phyloP scores from a whole-genome alignment of 768 basidiomycete species.

The Suillus decipiens region DNA sequence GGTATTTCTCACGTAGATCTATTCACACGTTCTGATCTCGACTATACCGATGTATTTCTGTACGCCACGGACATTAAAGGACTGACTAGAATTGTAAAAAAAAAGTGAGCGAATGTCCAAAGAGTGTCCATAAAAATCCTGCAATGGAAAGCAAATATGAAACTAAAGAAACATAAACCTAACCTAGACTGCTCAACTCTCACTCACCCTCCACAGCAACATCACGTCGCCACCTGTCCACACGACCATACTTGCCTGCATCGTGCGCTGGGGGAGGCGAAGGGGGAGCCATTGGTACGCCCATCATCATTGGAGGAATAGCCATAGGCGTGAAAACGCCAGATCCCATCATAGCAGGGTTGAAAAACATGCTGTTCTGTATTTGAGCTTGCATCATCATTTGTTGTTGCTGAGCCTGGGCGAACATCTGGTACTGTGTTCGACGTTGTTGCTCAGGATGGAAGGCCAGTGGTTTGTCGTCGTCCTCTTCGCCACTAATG shows the following conservation, averaged over 20 bases:
- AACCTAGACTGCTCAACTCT: conserved; percentile 27
- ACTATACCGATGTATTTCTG: conserved; percentile 38
- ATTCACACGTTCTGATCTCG: conserved; percentile 31
- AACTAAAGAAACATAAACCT: conserved; percentile 14
- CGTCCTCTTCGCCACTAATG: conserved; percentile 51
- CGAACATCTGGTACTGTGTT: conserved; percentile 50
- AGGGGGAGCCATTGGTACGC: conserved; percentile 41
- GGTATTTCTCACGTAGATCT: conserved; percentile 41
- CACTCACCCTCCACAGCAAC: conserved; percentile 74
- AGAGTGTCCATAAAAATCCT: conserved; percentile 8
- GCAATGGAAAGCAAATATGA: conserved; percentile 16
- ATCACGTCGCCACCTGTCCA: conserved; percentile 81
- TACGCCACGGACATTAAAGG: conserved; percentile 36
- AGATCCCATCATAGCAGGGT: conserved; percentile 68
- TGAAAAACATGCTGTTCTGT: conserved; percentile 75
- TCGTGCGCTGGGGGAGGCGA: conserved; percentile 70
- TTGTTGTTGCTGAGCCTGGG: conserved; percentile 35
- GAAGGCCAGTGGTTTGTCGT: conserved; percentile 68
- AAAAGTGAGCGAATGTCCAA: conserved; percentile 8
- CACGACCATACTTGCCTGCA: conserved; percentile 63
- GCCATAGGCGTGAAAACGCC: conserved; percentile 65
- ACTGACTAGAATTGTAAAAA: conserved; percentile 30
- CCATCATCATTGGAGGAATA: conserved; percentile 50
- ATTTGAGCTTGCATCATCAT: conserved; percentile 79
- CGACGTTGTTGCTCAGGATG: conserved; percentile 81